Conservation (phyloP, 2,329 filamentous ascomycete species). For the Rosellinia necatrix region DNA sequence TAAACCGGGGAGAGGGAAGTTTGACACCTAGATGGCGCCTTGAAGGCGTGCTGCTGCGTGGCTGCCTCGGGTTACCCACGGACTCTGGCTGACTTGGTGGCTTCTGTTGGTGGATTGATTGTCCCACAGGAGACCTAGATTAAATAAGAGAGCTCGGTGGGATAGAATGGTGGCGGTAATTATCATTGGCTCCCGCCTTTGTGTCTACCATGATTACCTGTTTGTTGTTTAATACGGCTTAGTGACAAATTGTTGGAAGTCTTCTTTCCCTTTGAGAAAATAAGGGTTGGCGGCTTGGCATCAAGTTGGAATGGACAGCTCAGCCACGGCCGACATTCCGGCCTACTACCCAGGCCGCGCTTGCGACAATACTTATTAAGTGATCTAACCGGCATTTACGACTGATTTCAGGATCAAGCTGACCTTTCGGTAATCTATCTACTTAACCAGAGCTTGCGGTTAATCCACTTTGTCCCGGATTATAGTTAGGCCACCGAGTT, state of each 20-base stretch:
- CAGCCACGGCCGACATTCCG: background rate
- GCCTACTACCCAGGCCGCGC: background rate
- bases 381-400: background rate
- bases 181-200: background rate
- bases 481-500: background rate
- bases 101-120: background rate
- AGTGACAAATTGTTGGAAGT: background rate
- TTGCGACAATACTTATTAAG: background rate
- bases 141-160: background rate
- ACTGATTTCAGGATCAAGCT: background rate
- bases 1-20: background rate
- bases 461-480: background rate
- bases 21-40: background rate
- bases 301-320: background rate
- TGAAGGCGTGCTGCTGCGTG: background rate
- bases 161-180: background rate
- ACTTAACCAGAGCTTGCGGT: background rate
- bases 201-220: background rate
- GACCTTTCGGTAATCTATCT: background rate
- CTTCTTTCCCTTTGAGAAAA: background rate
- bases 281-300: background rate
- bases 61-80: background rate
- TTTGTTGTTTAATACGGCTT: background rate
- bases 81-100: background rate
- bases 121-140: background rate